Evolutionary conservation across 768 basidiomycete genomes (phyloP).

Genomic region (Amanita phalloides): DNA sequence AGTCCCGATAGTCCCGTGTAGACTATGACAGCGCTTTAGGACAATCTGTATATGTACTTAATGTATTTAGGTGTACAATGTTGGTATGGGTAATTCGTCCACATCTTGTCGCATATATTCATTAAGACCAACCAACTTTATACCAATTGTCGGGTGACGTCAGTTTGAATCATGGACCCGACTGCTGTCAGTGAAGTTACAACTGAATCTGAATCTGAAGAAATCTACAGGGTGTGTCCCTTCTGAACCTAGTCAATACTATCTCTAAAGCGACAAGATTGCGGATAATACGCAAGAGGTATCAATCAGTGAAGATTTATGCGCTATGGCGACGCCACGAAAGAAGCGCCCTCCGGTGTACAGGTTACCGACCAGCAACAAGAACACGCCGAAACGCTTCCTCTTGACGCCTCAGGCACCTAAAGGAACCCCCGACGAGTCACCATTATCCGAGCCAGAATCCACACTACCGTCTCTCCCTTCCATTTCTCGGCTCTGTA

Average conservation of each 20-base stretch:
- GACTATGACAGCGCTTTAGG: neutral
- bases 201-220: neutral
- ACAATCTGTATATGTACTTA: neutral
- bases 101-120: neutral
- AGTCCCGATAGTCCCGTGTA: neutral
- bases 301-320: neutral
- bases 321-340: neutral
- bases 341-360: neutral
- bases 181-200: neutral
- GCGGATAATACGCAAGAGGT: neutral
- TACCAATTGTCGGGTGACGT: neutral
- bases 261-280: neutral
- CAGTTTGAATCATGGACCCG: neutral
- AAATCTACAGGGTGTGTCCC: neutral
- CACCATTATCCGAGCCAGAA: neutral
- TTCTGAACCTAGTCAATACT: neutral
- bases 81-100: neutral
- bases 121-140: neutral
- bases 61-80: neutral
- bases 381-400: neutral
- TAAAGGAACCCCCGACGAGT: neutral
- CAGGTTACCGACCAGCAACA: constrained; percentile 1
- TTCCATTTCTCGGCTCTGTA: neutral
- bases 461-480: neutral
- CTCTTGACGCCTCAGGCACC: neutral